Base-by-base conservation (phyloP, 169 alveolate species). In the Eimeria maxima region DNA sequence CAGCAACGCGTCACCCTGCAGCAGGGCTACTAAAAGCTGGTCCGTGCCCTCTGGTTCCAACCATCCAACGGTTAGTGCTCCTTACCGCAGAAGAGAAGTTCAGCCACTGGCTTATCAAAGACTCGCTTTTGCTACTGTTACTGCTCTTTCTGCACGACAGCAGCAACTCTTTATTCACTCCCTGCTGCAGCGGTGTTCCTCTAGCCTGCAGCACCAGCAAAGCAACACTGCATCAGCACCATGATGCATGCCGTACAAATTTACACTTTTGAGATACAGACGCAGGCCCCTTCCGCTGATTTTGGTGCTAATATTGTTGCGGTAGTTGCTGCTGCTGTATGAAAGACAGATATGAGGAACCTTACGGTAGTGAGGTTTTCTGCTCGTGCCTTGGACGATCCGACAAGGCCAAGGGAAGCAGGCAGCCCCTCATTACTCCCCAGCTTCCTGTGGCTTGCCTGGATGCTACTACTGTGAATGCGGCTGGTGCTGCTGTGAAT, bases 31-130 rank as follows among this genome's bases (percentile, higher is more conserved):
- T 14, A 33, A 27, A 24, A 1, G 13, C 38, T 14, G 14, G 73
- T 63, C 13, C n/a, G 8, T 7, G 38, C 10, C 6, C 50, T 73
- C 16, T 73, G 83, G 53, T 73, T 33, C 27, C 22, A 20, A 5
- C 33, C 50, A 42, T 33, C n/a, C 29, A 33, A 18, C 53, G 81
- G 47, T 10, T 4, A 73, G 53, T 38, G 84, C 7, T 14, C 4
- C 8, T 42, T 78, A 78, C 89, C 89, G 89, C 89, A 42, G 89
- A 78, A 47, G 89, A 78, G 60, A 14, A 78, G 67, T 78, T 78
- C 10, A 78, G 67, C 89, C 89, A 78, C 53, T 78, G 89, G 67
- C 89, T 78, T 42, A 78, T 78, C 65, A 78, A 44, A 14, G 89
- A 78, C 24, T 78, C 89, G 16, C 20, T 13, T 67, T 42, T 47